Evolutionary conservation across 129 eudicot species (phyloP), one percentile per base, ranked within the genome.

Genomic region (Ambrosia trifida): DNA sequence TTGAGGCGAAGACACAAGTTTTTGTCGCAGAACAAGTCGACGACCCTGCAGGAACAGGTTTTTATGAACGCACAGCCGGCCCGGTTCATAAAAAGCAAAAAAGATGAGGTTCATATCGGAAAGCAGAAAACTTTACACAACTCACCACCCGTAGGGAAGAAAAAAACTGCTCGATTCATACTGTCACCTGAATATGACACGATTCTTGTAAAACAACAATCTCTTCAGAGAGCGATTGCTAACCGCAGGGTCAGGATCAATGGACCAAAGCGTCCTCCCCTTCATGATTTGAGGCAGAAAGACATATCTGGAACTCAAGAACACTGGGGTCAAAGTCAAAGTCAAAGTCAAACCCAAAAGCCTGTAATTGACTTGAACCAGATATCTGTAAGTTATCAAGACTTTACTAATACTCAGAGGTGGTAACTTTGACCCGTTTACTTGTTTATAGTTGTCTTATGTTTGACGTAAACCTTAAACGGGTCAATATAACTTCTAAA

Each of bases 301-400:
- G 81, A 60, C 63, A 0, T 47, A 28, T 75, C 50, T 40, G 51
- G 69, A 50, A 73, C 75, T 10, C 83, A 66, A 70, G 86, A 81
- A 36, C 44, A 73, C 52, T 43, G 56, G 4, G 64, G 59, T 53
- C 80, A 47, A 45, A 40, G 44, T 40, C 80, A 47, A 45, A 40
- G 44, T 40, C 10, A 40, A 40, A 40, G 44, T 40, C 44, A 40
- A 40, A 82, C 17, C 73, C 76, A 69, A 63, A 83, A 87, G 69
- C 93, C 87, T 20, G 66, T 81, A 24, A 84, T 89, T 14, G 90
- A 89, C 79, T 70, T 89, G 72, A 89, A 89, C 86, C 86, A 68
- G 79, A 77, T 83, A 50, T 83, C 79, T 77, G 96, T 89, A 81
- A 66, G 78, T 72, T 46, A 4, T 72, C 47, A n/a, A n/a, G 28